Percentiles rank a stretch among this genome's conserved stretches.
These are phyloP conservation scores for Heimioporus sp. DNA, from an alignment of 768 basidiomycete genomes.

Conservation along the genomic window DNA sequence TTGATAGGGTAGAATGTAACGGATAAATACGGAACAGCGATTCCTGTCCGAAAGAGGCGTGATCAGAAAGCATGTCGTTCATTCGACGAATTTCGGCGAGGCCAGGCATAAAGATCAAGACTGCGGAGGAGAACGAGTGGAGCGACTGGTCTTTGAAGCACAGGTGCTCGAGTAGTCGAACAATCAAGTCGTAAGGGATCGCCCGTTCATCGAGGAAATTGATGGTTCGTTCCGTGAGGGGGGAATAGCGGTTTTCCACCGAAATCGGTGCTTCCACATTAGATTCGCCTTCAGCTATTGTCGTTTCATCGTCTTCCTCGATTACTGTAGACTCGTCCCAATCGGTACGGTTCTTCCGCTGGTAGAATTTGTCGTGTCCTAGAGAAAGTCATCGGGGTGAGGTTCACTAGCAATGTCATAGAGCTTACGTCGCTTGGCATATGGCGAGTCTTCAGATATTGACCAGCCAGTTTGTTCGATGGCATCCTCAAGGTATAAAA, in stretches of 20 bases:
- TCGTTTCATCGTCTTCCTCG: constrained; percentile 67
- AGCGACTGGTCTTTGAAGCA: constrained; percentile 66
- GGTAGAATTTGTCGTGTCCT: constrained; percentile 66
- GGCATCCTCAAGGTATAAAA: constrained; percentile 87
- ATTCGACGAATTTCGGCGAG: constrained; percentile 90
- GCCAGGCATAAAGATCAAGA: constrained; percentile 93
- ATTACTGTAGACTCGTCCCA: constrained; percentile 74
- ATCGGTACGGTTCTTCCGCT: constrained; percentile 60
- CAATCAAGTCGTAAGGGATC: constrained; percentile 89
- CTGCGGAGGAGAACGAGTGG: constrained; percentile 65
- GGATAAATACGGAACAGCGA: constrained; percentile 74
- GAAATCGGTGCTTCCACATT: constrained; percentile 37
- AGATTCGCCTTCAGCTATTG: constrained; percentile 17
- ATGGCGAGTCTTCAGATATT: constrained; percentile 77
- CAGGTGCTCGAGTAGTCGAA: constrained; percentile 76
- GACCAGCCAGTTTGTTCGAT: constrained; percentile 79
- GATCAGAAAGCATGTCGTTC: constrained; percentile 76
- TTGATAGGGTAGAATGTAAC: constrained; percentile 90
- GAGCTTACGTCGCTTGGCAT: constrained; percentile 65
- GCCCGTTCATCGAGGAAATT: constrained; percentile 84
- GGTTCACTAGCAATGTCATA: background rate
- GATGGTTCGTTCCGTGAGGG: constrained; percentile 70
- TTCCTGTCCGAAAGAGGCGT: constrained; percentile 63
- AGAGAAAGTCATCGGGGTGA: constrained; percentile 1
- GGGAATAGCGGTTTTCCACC: constrained; percentile 79